A percentile compares a stretch with the other conserved stretches of the same genome.
Evolutionary conservation across 257 asterid species (phyloP).

Genomic region (Eucommia ulmoides): DNA sequence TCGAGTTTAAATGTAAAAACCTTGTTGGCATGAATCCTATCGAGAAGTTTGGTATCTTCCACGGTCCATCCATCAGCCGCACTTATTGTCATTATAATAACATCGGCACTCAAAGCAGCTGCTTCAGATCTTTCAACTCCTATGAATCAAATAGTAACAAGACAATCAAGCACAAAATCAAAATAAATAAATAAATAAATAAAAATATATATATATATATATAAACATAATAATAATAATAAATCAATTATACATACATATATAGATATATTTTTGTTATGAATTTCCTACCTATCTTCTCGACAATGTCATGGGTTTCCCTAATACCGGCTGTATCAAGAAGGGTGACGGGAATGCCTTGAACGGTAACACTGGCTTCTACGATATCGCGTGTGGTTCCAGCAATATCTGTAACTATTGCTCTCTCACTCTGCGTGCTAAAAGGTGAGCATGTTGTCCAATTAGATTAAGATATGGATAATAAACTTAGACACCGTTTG

Average conservation of each 20-base stretch:
- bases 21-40: conserved; percentile 62
- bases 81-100: conserved; percentile 69
- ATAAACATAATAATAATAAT: too few species aligned
- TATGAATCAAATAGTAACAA: conserved; percentile 16
- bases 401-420: conserved; percentile 87
- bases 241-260: too few species aligned
- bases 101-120: conserved; percentile 74
- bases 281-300: conserved; percentile 58
- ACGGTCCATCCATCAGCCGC: conserved; percentile 88
- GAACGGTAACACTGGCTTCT: conserved; percentile 65
- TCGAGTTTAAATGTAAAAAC: conserved; percentile 19
- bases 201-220: too few species aligned
- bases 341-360: conserved; percentile 79
- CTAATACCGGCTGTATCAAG: conserved; percentile 96
- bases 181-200: too few species aligned
- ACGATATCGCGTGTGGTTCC: conserved; percentile 91
- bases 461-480: too few species aligned
- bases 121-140: conserved; percentile 94
- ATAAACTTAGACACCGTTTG: too few species aligned
- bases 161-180: not conserved
- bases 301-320: conserved; percentile 72
- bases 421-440: conserved; percentile 97
- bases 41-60: conserved; percentile 59
- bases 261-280: too few species aligned
- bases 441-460: conserved; percentile 24